A percentile compares a stretch with the other conserved stretches of the same genome.
Conservation (phyloP, 306 rosid genomes). For the Acmispon strigosus region DNA sequence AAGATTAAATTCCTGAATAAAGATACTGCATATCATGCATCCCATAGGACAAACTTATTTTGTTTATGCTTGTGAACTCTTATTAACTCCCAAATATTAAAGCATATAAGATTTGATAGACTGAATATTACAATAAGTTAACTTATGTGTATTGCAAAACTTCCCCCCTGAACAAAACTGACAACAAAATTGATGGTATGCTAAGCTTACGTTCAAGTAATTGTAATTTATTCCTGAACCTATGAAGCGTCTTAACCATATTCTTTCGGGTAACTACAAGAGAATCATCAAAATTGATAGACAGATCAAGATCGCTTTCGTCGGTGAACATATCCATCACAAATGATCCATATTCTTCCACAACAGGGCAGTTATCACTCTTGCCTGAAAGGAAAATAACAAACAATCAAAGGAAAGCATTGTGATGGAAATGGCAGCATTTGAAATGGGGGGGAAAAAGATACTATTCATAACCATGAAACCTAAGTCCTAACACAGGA, state of each 20-base stretch:
- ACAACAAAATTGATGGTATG: neutral
- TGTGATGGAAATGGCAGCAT: too few relatives aligned
- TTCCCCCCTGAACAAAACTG: neutral
- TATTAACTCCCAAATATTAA: neutral
- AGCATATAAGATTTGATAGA: neutral
- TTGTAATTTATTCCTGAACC: slow-evolving; percentile 18
- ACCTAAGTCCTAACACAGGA: too few relatives aligned
- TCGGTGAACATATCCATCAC: slow-evolving; percentile 41
- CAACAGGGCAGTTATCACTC: slow-evolving; percentile 17
- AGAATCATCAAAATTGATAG: slow-evolving; percentile 29
- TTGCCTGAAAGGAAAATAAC: slow-evolving; percentile 26
- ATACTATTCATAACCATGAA: too few relatives aligned
- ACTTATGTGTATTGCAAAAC: neutral
- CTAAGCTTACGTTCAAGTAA: slow-evolving; percentile 31
- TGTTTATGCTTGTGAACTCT: neutral
- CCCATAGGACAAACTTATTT: neutral
- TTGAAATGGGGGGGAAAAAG: too few relatives aligned
- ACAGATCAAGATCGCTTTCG: slow-evolving; percentile 41
- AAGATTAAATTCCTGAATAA: neutral
- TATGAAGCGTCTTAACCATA: slow-evolving; percentile 29
- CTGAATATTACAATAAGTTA: neutral
- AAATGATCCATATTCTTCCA: slow-evolving; percentile 46
- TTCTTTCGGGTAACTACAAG: slow-evolving; percentile 21
- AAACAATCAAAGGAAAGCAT: neutral
- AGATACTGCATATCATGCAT: neutral